phyloP scores from a whole-genome alignment of 2,329 filamentous ascomycete genomes.

The Calonectria montana region DNA sequence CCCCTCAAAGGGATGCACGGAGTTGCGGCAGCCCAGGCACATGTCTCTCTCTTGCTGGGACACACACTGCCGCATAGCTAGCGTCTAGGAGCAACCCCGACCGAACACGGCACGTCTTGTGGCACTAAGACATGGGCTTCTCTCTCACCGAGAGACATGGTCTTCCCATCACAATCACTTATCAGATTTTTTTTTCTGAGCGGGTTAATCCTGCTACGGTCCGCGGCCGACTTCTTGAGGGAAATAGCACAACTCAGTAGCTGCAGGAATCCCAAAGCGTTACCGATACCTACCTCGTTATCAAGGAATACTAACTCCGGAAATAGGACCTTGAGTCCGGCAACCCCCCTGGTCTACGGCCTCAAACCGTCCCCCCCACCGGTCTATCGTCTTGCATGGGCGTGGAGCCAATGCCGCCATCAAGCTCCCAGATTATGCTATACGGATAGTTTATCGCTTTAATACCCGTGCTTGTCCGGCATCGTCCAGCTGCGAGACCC shows the following conservation, averaged over 20 bases:
- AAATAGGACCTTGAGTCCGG: not conserved
- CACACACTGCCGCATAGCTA: not conserved
- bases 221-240: not conserved
- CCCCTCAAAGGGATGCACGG: too few species aligned
- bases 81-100: not conserved
- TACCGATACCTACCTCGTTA: not conserved
- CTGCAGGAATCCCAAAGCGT: not conserved
- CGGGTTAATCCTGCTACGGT: not conserved
- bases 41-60: not conserved
- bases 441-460: not conserved
- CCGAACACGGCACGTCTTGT: not conserved
- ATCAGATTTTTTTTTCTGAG: not conserved
- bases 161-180: not conserved
- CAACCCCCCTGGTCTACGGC: not conserved
- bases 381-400: not conserved
- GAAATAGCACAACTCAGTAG: not conserved
- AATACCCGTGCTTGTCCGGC: not conserved
- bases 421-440: not conserved
- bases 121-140: not conserved
- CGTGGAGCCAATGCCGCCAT: not conserved
- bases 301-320: not conserved
- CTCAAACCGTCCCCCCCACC: not conserved
- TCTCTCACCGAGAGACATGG: not conserved
- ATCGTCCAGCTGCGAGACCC: not conserved
- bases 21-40: not conserved